Conservation (phyloP, 441 rosid genomes). For the Rhodomyrtus psidioides region DNA sequence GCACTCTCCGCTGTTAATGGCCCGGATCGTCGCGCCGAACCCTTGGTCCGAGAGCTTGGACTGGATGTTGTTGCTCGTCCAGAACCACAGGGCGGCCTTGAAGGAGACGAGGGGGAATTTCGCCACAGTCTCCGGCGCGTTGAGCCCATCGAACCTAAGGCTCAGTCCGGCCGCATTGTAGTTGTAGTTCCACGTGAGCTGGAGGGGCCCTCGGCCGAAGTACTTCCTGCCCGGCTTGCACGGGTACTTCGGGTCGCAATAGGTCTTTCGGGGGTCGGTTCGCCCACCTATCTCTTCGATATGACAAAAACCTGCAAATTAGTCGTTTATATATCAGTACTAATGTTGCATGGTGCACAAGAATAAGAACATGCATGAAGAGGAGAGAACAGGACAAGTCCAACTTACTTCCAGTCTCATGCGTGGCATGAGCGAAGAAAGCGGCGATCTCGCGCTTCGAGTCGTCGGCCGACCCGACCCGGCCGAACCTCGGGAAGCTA, state of each 20-base stretch:
- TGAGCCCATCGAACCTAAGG: neutral
- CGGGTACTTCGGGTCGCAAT: neutral
- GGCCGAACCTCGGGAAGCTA: neutral
- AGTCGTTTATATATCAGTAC: neutral
- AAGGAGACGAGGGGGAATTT: neutral
- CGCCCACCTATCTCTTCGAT: neutral
- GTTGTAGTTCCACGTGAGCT: neutral
- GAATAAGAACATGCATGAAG: no score
- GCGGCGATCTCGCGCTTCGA: conserved; percentile 8
- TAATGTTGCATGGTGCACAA: neutral
- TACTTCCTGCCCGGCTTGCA: neutral
- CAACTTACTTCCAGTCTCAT: neutral
- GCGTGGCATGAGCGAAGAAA: conserved; percentile 7
- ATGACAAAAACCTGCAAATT: neutral
- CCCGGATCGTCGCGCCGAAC: neutral
- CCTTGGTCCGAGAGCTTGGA: neutral
- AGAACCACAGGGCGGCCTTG: neutral
- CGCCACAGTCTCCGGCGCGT: neutral
- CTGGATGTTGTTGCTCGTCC: neutral
- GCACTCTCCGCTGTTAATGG: neutral
- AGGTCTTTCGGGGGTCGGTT: neutral
- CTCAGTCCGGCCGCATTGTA: neutral
- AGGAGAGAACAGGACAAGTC: neutral
- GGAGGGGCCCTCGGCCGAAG: neutral
- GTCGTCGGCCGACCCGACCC: neutral